Evolutionary conservation across 129 eudicot species (phyloP).

Genomic region (Lactuca sativa): DNA sequence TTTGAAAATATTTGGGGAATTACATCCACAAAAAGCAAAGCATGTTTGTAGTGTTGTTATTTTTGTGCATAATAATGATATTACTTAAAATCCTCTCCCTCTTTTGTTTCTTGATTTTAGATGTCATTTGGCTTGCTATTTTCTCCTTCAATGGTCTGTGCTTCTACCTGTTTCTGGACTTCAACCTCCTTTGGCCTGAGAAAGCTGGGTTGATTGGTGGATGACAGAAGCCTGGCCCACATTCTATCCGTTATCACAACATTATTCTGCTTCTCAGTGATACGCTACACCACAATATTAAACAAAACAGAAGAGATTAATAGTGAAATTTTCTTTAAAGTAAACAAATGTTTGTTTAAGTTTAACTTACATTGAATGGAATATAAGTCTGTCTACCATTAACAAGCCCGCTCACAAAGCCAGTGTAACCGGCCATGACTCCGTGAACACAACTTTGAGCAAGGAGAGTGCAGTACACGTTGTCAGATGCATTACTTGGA

Average conservation of each 20-base stretch:
- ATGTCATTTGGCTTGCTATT: conserved; percentile 30
- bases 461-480: conserved; percentile 89
- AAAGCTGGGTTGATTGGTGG: conserved; percentile 74
- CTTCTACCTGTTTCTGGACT: conserved; percentile 31
- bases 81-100: too few relatives aligned
- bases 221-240: conserved; percentile 81
- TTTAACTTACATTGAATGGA: conserved; percentile 71
- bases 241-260: conserved; percentile 80
- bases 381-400: conserved; percentile 81
- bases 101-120: conserved; percentile 9
- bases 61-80: conserved; percentile 24
- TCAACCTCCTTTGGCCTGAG: conserved; percentile 48
- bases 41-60: conserved; percentile 24
- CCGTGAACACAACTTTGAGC: conserved; percentile 98
- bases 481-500: conserved; percentile 93
- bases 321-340: neutral
- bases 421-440: conserved; percentile 94
- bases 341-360: too few relatives aligned
- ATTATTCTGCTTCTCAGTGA: conserved; percentile 55
- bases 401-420: conserved; percentile 76
- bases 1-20: neutral
- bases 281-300: conserved; percentile 48
- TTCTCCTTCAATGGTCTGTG: conserved; percentile 41
- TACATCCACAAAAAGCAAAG: conserved; percentile 15
- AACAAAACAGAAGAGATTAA: neutral